Conservation (phyloP, 1,139 yeast species). For the Diutina scorzettiae region DNA sequence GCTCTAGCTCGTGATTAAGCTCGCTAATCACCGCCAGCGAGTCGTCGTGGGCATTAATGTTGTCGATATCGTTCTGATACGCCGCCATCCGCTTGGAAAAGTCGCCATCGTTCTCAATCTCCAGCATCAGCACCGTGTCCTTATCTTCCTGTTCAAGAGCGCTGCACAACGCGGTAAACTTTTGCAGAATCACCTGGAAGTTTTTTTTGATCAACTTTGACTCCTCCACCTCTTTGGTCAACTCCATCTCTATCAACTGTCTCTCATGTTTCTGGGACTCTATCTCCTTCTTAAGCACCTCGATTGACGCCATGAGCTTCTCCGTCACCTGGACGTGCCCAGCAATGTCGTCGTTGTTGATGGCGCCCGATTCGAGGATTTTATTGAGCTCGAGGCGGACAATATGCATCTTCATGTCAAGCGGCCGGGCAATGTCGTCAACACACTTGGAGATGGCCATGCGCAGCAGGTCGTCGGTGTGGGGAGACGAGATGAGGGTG, state of each 20-base stretch:
- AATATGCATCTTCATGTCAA: neutral
- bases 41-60: neutral
- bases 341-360: neutral
- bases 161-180: neutral
- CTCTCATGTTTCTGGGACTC: neutral
- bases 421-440: neutral
- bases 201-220: neutral
- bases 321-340: slow-evolving; percentile 2
- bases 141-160: neutral
- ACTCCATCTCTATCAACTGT: neutral
- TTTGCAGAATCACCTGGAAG: neutral
- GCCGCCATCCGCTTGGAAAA: neutral
- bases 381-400: neutral
- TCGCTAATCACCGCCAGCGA: neutral
- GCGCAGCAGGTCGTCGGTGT: neutral
- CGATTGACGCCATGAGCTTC: neutral
- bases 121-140: slow-evolving; percentile 4
- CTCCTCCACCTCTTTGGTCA: neutral
- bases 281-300: neutral
- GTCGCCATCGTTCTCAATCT: neutral
- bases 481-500: neutral
- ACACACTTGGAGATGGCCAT: neutral
- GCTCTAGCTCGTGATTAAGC: neutral
- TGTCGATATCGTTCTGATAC: neutral
- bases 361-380: neutral